Conservation (phyloP, 2,329 filamentous ascomycete species). For the Exophiala alcalophila region DNA sequence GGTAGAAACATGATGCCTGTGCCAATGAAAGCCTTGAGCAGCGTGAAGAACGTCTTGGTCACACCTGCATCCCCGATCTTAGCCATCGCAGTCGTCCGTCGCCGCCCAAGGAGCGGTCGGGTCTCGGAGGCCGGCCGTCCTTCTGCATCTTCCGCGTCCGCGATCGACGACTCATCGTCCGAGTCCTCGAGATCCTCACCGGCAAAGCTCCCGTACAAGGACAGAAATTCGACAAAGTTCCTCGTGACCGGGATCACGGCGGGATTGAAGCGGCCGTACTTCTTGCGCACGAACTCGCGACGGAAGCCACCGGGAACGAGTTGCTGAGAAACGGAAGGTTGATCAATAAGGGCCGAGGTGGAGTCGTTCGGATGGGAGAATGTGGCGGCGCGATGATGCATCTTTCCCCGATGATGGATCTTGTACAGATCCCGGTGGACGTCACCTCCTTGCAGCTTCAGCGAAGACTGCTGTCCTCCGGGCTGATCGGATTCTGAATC, state of each 20-base stretch:
- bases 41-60: constrained; percentile 73
- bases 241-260: constrained; percentile 53
- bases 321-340: constrained; percentile 45
- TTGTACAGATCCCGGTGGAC: constrained; percentile 76
- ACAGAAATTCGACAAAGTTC: constrained; percentile 73
- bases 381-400: constrained; percentile 60
- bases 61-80: constrained; percentile 62
- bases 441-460: constrained; percentile 71
- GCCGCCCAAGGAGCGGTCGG: constrained; percentile 59
- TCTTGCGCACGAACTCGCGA: constrained; percentile 48
- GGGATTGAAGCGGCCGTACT: constrained; percentile 26
- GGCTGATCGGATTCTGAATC: neutral
- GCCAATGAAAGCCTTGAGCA: constrained; percentile 74
- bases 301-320: constrained; percentile 54
- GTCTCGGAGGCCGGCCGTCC: constrained; percentile 52
- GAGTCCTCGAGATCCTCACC: constrained; percentile 64
- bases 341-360: constrained; percentile 35
- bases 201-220: constrained; percentile 73
- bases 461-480: constrained; percentile 54
- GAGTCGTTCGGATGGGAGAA: constrained; percentile 55
- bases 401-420: constrained; percentile 58
- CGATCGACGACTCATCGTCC: constrained; percentile 54
- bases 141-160: constrained; percentile 51
- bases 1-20: constrained; percentile 80
- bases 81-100: constrained; percentile 41